Base-by-base conservation (phyloP, 768 basidiomycete genomes). In the Lyophyllum semitale region DNA sequence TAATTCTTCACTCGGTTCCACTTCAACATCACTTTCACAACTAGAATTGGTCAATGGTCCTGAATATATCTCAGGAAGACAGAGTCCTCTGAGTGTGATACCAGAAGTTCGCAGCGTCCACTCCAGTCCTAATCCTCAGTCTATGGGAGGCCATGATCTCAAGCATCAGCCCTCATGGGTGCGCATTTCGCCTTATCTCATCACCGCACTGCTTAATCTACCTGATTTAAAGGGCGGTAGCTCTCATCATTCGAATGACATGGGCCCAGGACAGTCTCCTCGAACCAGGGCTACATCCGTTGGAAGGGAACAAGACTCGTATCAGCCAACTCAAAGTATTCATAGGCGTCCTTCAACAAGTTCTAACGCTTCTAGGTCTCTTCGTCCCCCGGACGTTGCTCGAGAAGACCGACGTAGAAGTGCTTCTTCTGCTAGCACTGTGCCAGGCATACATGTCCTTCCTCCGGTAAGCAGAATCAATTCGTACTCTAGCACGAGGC, bases 21-120 rank as follows among this genome's bases (percentile, higher is more conserved):
- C 68, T 38, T 85, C 84, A 4, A 82, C 82, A 9, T 74, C 78
- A 1, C 72, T 82, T 15, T 85, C 84, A 8, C 79, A 81, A 48
- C 73, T 83, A 18, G 83, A 84, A 45, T 70, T 84, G 40, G 62
- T 84, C 48, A 78, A 77, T 26, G 77, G 77, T 33, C 80, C 78
- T 4, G 71, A 71, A 35, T 58, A 69, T 20, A 63, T 50, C 29
- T 53, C 58, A 13, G 59, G 57, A 41, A 58, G 66, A 33, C 65
- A 71, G 8, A 76, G 72, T 8, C 81, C 80, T 4, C 73, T 87
- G 62, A 83, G 80, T 60, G 75, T 70, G 5, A 87, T 87, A 60
- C 76, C 73, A n/a, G 83, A 85, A 61, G 83, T 80, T 11, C 68
- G 67, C 33, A 85, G 80, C 54, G 54, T 68, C 4, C 70, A 73